A percentile compares a stretch with the other conserved stretches of the same genome.
Conservation (phyloP, 345 rosid genomes). For the Brassica rapa region DNA sequence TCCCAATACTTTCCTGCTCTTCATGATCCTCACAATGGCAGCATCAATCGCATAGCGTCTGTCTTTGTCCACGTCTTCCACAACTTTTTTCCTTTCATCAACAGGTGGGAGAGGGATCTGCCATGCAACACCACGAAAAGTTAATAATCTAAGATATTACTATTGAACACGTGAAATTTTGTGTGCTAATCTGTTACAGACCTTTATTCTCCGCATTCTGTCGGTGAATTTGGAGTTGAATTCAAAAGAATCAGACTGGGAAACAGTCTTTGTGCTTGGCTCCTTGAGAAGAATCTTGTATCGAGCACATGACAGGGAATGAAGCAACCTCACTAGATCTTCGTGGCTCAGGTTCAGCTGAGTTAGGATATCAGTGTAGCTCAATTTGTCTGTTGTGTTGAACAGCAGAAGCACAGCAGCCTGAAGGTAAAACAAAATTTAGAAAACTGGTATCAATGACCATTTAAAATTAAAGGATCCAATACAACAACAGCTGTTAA, state of each 20-base stretch:
- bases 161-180: background rate
- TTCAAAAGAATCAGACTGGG: slow-evolving; percentile 61
- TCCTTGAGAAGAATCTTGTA: slow-evolving; percentile 77
- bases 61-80: slow-evolving; percentile 94
- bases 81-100: slow-evolving; percentile 90
- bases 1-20: slow-evolving; percentile 80
- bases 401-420: slow-evolving; percentile 86
- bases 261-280: slow-evolving; percentile 59
- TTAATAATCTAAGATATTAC: background rate
- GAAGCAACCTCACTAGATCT: slow-evolving; percentile 85
- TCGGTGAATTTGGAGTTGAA: slow-evolving; percentile 81
- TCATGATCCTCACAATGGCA: slow-evolving; percentile 97
- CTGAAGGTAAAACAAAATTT: slow-evolving; percentile 40
- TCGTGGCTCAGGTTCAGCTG: slow-evolving; percentile 83
- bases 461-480: background rate
- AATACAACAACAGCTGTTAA: background rate
- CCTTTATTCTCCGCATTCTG: slow-evolving; percentile 96
- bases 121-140: background rate
- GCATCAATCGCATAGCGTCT: slow-evolving; percentile 94
- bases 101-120: slow-evolving; percentile 94
- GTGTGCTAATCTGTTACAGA: slow-evolving; percentile 18
- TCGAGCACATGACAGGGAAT: slow-evolving; percentile 83
- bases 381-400: slow-evolving; percentile 73
- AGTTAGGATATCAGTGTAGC: slow-evolving; percentile 77
- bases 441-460: background rate